Evolutionary conservation across 805 yeast species (phyloP).

Genomic region (Monosporozyma solicola): DNA sequence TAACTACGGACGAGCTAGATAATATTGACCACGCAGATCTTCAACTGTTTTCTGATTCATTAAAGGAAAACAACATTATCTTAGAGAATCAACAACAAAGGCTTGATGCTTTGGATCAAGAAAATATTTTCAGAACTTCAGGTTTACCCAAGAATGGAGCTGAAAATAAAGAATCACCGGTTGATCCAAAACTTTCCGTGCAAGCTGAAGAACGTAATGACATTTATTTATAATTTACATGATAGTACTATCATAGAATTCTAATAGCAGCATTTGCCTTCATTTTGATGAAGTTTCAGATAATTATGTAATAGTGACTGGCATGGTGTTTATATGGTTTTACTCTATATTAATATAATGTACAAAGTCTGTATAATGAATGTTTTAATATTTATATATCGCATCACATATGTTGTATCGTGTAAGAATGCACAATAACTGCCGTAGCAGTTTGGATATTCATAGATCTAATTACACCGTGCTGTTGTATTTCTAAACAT

Average conservation of each 20-base stretch:
- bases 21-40: constrained; percentile 37
- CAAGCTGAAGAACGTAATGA: constrained; percentile 1
- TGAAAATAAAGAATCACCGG: background rate
- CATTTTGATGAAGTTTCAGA: background rate
- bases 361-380: background rate
- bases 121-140: constrained; percentile 34
- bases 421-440: constrained; percentile 84
- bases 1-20: constrained; percentile 19
- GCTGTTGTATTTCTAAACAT: constrained; percentile 86
- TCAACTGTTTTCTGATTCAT: constrained; percentile 44
- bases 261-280: background rate
- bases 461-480: constrained; percentile 90
- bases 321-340: background rate
- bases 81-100: constrained; percentile 42
- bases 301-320: background rate
- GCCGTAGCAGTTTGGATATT: constrained; percentile 96
- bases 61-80: constrained; percentile 49
- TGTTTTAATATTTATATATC: background rate
- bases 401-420: constrained; percentile 31
- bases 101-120: constrained; percentile 37
- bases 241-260: background rate
- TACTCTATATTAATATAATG: background rate
- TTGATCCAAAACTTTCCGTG: background rate
- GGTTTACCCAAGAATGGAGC: background rate
- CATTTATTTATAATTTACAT: constrained; percentile 2